Percentiles rank a stretch among this genome's conserved stretches.
These are phyloP conservation scores for Picochlorum sp. DNA, from an alignment of 139 green algal genomes.

Conservation along the genomic window DNA sequence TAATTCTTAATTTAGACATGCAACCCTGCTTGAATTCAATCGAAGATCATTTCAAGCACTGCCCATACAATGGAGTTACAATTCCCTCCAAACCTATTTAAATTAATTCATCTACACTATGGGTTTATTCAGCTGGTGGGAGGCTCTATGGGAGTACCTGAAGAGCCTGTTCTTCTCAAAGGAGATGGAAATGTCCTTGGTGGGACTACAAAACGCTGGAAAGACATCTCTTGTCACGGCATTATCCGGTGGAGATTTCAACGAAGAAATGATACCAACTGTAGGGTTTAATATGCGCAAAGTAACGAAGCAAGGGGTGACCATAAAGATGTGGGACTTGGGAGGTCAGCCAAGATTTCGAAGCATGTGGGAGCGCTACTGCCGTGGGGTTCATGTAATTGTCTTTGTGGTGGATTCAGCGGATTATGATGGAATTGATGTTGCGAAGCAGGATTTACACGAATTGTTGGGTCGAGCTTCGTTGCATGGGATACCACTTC, in stretches of 20 bases:
- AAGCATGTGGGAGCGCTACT: slow-evolving; percentile 98
- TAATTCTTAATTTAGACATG: no score
- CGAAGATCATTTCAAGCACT: no score
- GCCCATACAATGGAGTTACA: no score
- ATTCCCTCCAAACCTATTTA: no score
- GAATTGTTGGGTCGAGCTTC: slow-evolving; percentile 63
- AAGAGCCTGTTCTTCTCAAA: slow-evolving; percentile 90
- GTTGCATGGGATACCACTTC: slow-evolving; percentile 76
- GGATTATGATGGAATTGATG: slow-evolving; percentile 73
- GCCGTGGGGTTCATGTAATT: slow-evolving; percentile 89
- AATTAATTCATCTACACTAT: neutral
- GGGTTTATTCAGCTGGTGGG: slow-evolving; percentile 11
- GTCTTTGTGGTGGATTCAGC: slow-evolving; percentile 94
- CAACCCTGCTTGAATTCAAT: no score
- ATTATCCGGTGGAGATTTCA: slow-evolving; percentile 79
- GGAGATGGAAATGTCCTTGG: slow-evolving; percentile 97
- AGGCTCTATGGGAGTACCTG: slow-evolving; percentile 50
- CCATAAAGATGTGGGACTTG: slow-evolving; percentile 98
- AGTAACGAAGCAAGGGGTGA: slow-evolving; percentile 86
- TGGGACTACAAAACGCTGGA: slow-evolving; percentile 94
- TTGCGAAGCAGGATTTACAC: slow-evolving; percentile 49
- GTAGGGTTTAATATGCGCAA: slow-evolving; percentile 99
- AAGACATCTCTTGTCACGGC: slow-evolving; percentile 96
- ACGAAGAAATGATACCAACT: slow-evolving; percentile 89
- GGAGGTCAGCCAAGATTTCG: slow-evolving; percentile 93